A percentile compares a stretch with the other conserved stretches of the same genome.
Evolutionary conservation across 2,329 filamentous ascomycete species (phyloP).

Genomic region (Aureobasidium sp.): DNA sequence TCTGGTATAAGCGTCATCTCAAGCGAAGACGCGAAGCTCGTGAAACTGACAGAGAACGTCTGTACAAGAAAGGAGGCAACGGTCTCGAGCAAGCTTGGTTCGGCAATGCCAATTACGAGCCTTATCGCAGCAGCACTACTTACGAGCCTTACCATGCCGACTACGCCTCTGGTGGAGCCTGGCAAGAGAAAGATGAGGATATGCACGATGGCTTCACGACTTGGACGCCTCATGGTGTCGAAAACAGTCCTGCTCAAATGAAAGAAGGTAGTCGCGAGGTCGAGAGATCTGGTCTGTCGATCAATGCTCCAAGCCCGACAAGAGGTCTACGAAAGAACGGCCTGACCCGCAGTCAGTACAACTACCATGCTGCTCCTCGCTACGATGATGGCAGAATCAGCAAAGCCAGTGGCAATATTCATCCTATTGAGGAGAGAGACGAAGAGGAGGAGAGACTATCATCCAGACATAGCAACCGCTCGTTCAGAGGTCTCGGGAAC

Average conservation of each 20-base stretch:
- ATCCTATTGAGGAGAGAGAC: slow-evolving; percentile 55
- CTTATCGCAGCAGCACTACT: not conserved
- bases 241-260: slow-evolving; percentile 1
- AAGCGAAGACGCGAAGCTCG: slow-evolving; percentile 28
- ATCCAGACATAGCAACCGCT: slow-evolving; percentile 12
- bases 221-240: not conserved
- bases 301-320: slow-evolving; percentile 41
- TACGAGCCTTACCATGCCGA: not conserved
- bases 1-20: slow-evolving; percentile 37
- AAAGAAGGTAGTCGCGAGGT: slow-evolving; percentile 23
- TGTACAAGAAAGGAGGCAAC: slow-evolving; percentile 10
- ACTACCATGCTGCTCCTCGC: slow-evolving; percentile 29
- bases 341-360: slow-evolving; percentile 26
- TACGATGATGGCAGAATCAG: slow-evolving; percentile 42
- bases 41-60: slow-evolving; percentile 11
- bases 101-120: not conserved
- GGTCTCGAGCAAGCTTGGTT: slow-evolving; percentile 3
- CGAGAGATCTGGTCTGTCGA: slow-evolving; percentile 37
- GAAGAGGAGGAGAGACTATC: slow-evolving; percentile 41
- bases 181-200: slow-evolving; percentile 13
- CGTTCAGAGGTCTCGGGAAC: slow-evolving; percentile 17
- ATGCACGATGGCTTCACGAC: slow-evolving; percentile 10
- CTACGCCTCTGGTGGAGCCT: slow-evolving; percentile 3
- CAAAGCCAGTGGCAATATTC: slow-evolving; percentile 43
- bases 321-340: slow-evolving; percentile 36